phyloP scores from a whole-genome alignment of 257 asterid genomes.

The Buddleja alternifolia region DNA sequence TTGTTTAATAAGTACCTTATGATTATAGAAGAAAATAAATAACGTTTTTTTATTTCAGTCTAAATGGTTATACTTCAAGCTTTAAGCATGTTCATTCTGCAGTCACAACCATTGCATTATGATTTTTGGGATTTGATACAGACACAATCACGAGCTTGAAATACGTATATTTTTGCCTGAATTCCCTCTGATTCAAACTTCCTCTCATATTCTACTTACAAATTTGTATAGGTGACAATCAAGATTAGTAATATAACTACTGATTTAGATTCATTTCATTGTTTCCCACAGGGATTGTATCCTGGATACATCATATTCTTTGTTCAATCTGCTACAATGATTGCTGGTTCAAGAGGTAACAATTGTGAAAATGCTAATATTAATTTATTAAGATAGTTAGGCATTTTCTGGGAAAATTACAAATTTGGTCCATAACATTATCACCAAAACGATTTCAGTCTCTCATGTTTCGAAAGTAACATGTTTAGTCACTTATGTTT shows the following conservation, averaged over 20 bases:
- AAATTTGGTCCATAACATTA: too few species aligned
- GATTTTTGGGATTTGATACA: not conserved
- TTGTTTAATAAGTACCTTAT: not conserved
- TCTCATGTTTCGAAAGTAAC: too few species aligned
- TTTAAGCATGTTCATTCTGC: not conserved
- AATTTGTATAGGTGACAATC: not conserved
- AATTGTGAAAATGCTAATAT: not conserved
- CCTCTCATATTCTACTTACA: not conserved
- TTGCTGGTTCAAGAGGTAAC: slow-evolving; percentile 93
- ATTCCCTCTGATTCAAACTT: not conserved
- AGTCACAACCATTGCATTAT: too few species aligned
- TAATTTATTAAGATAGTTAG: not conserved
- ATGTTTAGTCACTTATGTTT: too few species aligned
- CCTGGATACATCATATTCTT: slow-evolving; percentile 92
- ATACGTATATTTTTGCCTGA: not conserved
- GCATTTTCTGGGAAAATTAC: not conserved
- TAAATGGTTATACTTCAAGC: not conserved
- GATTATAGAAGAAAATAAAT: not conserved
- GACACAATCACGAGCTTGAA: not conserved
- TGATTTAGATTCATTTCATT: slow-evolving; percentile 13
- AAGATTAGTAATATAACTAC: slow-evolving; percentile 1
- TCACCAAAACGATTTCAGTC: too few species aligned
- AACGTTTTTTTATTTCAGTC: not conserved
- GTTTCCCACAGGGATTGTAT: slow-evolving; percentile 67
- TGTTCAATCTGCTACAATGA: slow-evolving; percentile 79